These are phyloP conservation scores for Spergularia marina DNA, from an alignment of 148 eudicot genomes.

Conservation along the genomic window DNA sequence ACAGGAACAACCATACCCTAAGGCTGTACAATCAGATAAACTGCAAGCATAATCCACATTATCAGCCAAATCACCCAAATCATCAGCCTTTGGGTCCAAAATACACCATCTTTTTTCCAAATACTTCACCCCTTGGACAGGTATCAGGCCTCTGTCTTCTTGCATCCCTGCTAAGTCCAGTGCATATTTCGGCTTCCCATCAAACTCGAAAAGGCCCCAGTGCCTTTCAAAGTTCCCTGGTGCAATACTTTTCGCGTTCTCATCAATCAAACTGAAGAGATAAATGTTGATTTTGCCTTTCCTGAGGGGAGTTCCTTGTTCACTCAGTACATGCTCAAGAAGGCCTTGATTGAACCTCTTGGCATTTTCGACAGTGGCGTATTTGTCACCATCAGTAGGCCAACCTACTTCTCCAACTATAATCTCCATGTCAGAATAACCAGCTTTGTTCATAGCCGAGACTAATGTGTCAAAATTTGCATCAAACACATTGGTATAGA, in stretches of 20 bases:
- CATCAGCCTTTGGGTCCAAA: slow-evolving; percentile 45
- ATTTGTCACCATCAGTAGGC: slow-evolving; percentile 88
- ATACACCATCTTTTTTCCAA: slow-evolving; percentile 75
- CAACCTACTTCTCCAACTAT: slow-evolving; percentile 95
- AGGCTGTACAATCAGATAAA: slow-evolving; percentile 78
- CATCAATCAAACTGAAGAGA: slow-evolving; percentile 84
- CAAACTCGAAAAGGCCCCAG: slow-evolving; percentile 94
- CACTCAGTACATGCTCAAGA: slow-evolving; percentile 54
- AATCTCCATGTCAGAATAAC: slow-evolving; percentile 75
- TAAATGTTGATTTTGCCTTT: slow-evolving; percentile 61
- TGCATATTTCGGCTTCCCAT: slow-evolving; percentile 86
- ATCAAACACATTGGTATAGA: slow-evolving; percentile 86
- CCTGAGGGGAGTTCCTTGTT: slow-evolving; percentile 68
- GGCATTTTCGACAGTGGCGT: slow-evolving; percentile 65
- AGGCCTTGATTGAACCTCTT: slow-evolving; percentile 81
- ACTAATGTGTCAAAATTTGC: slow-evolving; percentile 89
- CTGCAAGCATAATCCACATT: slow-evolving; percentile 84
- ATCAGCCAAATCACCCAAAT: slow-evolving; percentile 43
- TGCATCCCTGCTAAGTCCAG: slow-evolving; percentile 56
- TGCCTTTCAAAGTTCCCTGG: slow-evolving; percentile 95
- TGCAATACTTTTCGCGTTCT: slow-evolving; percentile 71
- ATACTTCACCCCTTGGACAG: slow-evolving; percentile 66
- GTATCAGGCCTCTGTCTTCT: slow-evolving; percentile 49
- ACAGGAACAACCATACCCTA: slow-evolving; percentile 91
- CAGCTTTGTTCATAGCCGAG: slow-evolving; percentile 67